A percentile compares a stretch with the other conserved stretches of the same genome.
phyloP scores from a whole-genome alignment of 148 eudicot species.

The Rhododendron henanense region DNA sequence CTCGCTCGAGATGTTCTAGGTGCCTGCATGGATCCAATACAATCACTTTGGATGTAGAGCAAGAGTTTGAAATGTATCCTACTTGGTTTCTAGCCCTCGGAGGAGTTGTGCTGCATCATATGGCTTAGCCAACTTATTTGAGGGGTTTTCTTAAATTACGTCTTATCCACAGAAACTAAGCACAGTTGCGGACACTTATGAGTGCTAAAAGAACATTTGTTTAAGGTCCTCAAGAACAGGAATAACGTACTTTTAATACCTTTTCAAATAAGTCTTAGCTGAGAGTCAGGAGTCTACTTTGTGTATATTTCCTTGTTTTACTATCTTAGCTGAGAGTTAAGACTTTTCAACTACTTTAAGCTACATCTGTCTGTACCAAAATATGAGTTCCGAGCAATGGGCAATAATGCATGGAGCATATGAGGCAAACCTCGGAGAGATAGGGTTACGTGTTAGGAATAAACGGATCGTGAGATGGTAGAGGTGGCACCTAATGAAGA shows the following conservation, averaged over 20 bases:
- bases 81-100: not conserved
- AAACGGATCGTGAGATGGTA: not conserved
- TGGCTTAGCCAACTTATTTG: not conserved
- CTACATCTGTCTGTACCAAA: not conserved
- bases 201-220: not conserved
- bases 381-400: not conserved
- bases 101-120: not conserved
- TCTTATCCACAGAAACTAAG: not conserved
- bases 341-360: not conserved
- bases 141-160: not conserved
- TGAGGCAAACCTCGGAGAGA: not conserved
- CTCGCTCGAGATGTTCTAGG: slow-evolving; percentile 87
- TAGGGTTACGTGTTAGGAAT: not conserved
- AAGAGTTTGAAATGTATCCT: not conserved
- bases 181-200: not conserved
- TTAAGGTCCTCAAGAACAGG: not conserved
- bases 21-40: slow-evolving; percentile 46
- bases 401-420: not conserved
- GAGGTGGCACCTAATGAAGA: not conserved
- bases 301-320: not conserved
- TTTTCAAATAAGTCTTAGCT: not conserved
- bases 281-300: not conserved
- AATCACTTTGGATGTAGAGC: not conserved
- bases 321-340: not conserved
- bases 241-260: not conserved